Conservation (phyloP, 1,284 basidiomycete species). For the Puccinia sorghi region DNA sequence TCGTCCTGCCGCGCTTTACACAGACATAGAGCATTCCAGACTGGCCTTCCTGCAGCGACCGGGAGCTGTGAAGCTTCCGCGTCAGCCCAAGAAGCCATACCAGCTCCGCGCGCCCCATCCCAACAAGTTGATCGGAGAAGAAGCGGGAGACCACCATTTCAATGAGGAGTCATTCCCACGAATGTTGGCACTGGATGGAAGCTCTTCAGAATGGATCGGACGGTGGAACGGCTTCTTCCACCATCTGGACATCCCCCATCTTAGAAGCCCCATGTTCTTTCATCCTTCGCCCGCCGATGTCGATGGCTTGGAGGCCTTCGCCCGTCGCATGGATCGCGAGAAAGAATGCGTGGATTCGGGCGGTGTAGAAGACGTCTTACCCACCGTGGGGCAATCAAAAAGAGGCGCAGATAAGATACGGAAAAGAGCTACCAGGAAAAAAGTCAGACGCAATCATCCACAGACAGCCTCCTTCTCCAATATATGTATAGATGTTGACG, state of each 20-base stretch:
- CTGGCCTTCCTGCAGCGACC: conserved; percentile 53
- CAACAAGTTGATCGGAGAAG: neutral
- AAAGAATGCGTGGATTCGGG: conserved; percentile 28
- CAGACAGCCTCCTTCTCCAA: neutral
- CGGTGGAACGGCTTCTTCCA: conserved; percentile 54
- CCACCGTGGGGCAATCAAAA: conserved; percentile 45
- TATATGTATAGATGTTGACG: neutral
- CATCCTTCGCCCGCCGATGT: conserved; percentile 53
- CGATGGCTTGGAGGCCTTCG: conserved; percentile 47
- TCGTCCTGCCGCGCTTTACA: conserved; percentile 55
- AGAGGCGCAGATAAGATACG: conserved; percentile 24
- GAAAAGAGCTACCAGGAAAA: conserved; percentile 31
- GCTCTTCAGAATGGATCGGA: conserved; percentile 51
- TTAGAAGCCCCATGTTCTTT: conserved; percentile 60
- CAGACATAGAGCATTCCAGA: conserved; percentile 56
- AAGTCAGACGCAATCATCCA: neutral
- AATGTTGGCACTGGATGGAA: conserved; percentile 52
- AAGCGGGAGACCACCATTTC: conserved; percentile 14
- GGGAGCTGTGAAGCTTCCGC: conserved; percentile 8
- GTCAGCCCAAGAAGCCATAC: conserved; percentile 51
- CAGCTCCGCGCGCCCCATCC: conserved; percentile 30
- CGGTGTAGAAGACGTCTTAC: conserved; percentile 34
- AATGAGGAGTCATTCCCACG: conserved; percentile 9
- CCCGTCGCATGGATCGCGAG: conserved; percentile 28
- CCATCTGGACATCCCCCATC: conserved; percentile 54